Conservation (phyloP, 129 eudicot species). For the Arctium lappa region DNA sequence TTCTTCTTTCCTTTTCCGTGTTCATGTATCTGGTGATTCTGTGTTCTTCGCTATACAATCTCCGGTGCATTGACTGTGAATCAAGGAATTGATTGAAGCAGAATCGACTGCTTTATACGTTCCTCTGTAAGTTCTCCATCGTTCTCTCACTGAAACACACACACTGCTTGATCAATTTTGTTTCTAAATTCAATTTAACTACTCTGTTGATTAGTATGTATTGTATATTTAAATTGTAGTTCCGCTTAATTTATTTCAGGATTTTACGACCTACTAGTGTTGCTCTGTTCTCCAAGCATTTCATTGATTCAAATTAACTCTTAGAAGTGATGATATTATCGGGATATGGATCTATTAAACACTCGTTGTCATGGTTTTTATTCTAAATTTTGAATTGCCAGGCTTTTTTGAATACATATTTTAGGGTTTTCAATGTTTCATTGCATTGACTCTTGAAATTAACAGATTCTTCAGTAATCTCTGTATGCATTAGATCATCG, state of each 20-base stretch:
- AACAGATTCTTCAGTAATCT: not conserved
- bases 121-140: conserved; percentile 15
- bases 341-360: not conserved
- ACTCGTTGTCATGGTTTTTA: not conserved
- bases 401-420: not conserved
- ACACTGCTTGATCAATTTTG: not conserved
- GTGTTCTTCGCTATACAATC: not conserved
- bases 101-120: conserved; percentile 13
- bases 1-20: not conserved
- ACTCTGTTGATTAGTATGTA: not conserved
- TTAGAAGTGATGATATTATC: not conserved
- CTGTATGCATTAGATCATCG: not conserved
- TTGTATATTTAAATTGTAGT: not conserved
- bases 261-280: not conserved
- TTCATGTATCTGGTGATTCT: not conserved
- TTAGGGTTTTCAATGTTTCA: conserved; percentile 17
- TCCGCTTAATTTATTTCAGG: not conserved
- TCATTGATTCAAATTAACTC: not conserved
- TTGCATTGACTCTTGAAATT: not conserved
- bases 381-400: not conserved
- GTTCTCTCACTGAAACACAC: not conserved
- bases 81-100: conserved; percentile 13
- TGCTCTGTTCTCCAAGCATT: conserved; percentile 8
- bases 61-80: not conserved
- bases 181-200: not conserved